Base-by-base conservation (phyloP, 2,329 filamentous ascomycete genomes). In the Pyricularia sp. region DNA sequence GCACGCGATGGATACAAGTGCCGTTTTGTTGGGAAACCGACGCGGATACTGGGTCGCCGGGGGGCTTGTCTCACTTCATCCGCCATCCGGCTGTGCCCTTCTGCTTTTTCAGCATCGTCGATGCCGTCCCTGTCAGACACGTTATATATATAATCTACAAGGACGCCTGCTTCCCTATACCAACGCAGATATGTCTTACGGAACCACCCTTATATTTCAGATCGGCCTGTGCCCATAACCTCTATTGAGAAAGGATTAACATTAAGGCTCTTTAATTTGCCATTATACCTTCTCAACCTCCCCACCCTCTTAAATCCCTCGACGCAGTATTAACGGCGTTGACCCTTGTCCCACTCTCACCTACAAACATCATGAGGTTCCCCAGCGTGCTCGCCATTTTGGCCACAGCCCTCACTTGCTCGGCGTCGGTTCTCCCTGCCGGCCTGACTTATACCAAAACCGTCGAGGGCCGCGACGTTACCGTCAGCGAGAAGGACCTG, bases 401-500 rank as follows among this genome's bases (percentile, higher is more conserved):
- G 31, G 67, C 65, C 14, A 20, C 65, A 11, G 65, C 36, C 30
- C 36, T 66, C 6, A 20, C 31, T 9, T 33, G 55, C 33, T 66
- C 36, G 7, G 65, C 65, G 5, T 42, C 65, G 6, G 65, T n/a
- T 26, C 23, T 66, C 31, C 65, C 65, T 10, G 14, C 28, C 25
- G 33, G 25, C 17, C n/a, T 36, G 12, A n/a, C n/a, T 6, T 33
- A 36, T 25, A 55, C 10, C 59, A 69, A 67, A 59, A 69, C 36
- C 0, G 25, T 64, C 10, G 11, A 67, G 6, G 68, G 68, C 20
- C 50, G 25, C 64, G 69, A 67, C 33, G 71, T 71, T 25, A 61
- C 70, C 4, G 73, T 80, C 66, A 77, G 77, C 7, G 50, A 71
- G 2, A 70, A 73, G 11, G 74, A 82, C 36, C 73, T 83, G 17